A percentile compares a stretch with the other conserved stretches of the same genome.
phyloP scores from a whole-genome alignment of 179 eudicot genomes.

The Amaranthus tricolor region DNA sequence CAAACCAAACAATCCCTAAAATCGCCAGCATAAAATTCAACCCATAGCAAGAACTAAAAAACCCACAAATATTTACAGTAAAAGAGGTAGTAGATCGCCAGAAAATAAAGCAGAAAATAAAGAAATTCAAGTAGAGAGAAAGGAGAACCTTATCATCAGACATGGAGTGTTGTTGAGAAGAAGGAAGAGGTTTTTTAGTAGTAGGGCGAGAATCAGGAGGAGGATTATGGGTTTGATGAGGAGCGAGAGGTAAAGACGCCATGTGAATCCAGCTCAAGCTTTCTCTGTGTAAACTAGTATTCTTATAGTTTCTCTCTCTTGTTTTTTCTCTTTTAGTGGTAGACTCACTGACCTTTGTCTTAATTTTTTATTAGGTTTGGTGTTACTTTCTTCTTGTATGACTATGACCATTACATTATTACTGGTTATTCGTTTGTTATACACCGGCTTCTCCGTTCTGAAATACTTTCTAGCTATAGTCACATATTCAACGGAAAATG shows the following conservation, averaged over 20 bases:
- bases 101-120: background rate
- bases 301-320: background rate
- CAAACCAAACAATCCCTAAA: background rate
- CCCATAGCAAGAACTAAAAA: background rate
- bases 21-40: background rate
- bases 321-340: background rate
- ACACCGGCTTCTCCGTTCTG: no score
- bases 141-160: slow-evolving; percentile 37
- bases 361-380: background rate
- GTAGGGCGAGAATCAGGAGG: slow-evolving; percentile 23
- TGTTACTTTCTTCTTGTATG: no score
- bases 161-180: slow-evolving; percentile 16
- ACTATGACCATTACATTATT: no score
- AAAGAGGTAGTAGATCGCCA: slow-evolving; percentile 1
- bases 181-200: slow-evolving; percentile 1
- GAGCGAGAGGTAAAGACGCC: slow-evolving; percentile 26
- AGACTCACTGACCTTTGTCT: slow-evolving; percentile 7
- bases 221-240: slow-evolving; percentile 21
- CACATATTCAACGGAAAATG: no score
- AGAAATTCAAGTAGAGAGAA: background rate
- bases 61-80: slow-evolving; percentile 13
- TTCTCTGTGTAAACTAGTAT: background rate
- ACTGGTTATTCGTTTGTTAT: no score
- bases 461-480: no score
- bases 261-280: slow-evolving; percentile 21